These are phyloP conservation scores for Aspergillus ruber DNA, from an alignment of 2,329 filamentous ascomycete species.

Conservation along the genomic window DNA sequence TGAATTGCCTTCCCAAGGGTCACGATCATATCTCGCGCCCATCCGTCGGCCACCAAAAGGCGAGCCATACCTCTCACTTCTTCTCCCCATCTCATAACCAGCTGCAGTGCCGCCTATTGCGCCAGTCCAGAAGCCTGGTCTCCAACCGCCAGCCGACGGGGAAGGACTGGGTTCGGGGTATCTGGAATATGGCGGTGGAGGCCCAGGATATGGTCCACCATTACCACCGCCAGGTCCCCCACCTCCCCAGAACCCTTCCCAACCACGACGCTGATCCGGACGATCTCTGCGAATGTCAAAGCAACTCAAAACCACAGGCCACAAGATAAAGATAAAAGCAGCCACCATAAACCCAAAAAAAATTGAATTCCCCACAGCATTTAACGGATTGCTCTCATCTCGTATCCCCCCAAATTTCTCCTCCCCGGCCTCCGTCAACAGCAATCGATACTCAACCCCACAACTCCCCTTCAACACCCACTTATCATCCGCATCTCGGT, in stretches of 20 bases:
- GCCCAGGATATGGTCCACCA: conserved; percentile 26
- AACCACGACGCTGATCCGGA: conserved; percentile 14
- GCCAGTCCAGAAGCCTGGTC: conserved; percentile 44
- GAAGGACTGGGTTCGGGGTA: conserved; percentile 12
- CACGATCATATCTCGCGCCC: conserved; percentile 12
- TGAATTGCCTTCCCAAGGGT: conserved; percentile 29
- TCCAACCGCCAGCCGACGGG: conserved; percentile 25
- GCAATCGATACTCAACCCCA: conserved; percentile 79
- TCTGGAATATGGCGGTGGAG: conserved; percentile 37
- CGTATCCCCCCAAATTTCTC: conserved; percentile 52
- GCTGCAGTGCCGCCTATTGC: conserved; percentile 36
- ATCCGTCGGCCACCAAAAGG: conserved; percentile 11
- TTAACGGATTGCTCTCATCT: conserved; percentile 15
- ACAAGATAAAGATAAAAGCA: conserved; percentile 23
- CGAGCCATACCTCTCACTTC: conserved; percentile 10
- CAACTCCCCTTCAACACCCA: conserved; percentile 90
- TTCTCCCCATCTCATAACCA: conserved; percentile 37
- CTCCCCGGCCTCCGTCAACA: conserved; percentile 72
- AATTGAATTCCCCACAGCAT: conserved; percentile 21
- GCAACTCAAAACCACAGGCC: conserved; percentile 17
- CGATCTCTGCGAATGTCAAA: conserved; percentile 17
- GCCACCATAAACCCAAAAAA: conserved; percentile 29
- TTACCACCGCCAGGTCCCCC: conserved; percentile 27
- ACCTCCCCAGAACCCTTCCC: conserved; percentile 23
- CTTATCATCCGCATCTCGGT: conserved; percentile 65